Base-by-base conservation (phyloP, 306 rosid genomes). In the Senna tora region DNA sequence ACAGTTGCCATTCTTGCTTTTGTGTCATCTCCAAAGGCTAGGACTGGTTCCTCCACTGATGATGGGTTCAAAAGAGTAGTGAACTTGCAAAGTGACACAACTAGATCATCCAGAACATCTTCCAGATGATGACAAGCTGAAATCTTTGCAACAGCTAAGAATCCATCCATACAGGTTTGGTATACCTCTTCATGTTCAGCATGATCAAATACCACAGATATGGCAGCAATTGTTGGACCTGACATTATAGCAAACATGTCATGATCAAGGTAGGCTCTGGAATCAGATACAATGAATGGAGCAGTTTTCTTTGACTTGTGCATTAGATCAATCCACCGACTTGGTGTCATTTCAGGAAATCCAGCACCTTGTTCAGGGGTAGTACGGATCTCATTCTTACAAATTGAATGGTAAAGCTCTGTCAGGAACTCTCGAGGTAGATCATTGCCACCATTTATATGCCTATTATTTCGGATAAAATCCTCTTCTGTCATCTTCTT, bases 401-500 rank as follows among this genome's bases (percentile, higher is more conserved):
- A 87, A 72, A 94, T 94, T 66, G 97, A 86, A 84, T 91, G 91
- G 67, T 89, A 94, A 64, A 94, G 84, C 85, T 87, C 99, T 43
- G 88, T 51, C 49, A 94, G 76, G 81, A 87, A 91, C 59, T 89
- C 97, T 74, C 99, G 87, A 72, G 99, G 99, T 32, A 94, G 93
- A 79, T 94, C 96, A 75, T 75, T 78, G 80, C 99, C 99, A 54
- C 90, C 97, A 79, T 94, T 94, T 68, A 94, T 94, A 80, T 81
- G 96, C 82, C 99, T 79, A 81, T 88, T 89, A 78, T 94, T 94
- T 79, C 92, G 74, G 60, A 94, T 91, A 79, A 94, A 94, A 70
- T 91, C 97, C 74, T 91, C 99, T 82, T 94, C 97, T 4, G 99
- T 91, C 99, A 94, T 94, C 87, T 94, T 94, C 83, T 91, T 94